These are phyloP conservation scores for Vitis hybrid DNA, from an alignment of 177 flowering plant species.

Conservation along the genomic window DNA sequence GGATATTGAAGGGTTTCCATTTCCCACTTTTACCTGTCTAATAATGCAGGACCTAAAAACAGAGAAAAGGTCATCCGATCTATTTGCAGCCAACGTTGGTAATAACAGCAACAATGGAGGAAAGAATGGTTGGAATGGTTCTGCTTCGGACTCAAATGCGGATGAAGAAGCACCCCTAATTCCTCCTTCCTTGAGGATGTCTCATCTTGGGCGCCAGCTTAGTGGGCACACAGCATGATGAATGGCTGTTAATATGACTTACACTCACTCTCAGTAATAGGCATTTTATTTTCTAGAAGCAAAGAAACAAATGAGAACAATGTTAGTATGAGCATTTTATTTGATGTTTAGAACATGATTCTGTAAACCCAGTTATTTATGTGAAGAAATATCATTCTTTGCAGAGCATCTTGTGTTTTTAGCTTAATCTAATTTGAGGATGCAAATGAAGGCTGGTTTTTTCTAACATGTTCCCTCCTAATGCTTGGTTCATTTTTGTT, in stretches of 20 bases:
- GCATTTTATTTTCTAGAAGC: neutral
- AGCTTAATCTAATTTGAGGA: too few species aligned
- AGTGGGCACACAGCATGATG: conserved; percentile 24
- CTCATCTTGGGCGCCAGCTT: conserved; percentile 51
- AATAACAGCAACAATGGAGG: conserved; percentile 16
- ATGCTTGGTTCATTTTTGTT: too few species aligned
- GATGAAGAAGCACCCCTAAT: conserved; percentile 66
- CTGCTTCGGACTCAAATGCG: conserved; percentile 23
- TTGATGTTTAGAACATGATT: too few species aligned
- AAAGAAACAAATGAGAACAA: neutral
- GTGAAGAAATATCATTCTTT: too few species aligned
- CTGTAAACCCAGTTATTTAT: too few species aligned
- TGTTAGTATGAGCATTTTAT: neutral
- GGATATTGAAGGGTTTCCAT: too few species aligned
- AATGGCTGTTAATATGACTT: neutral
- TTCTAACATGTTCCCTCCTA: too few species aligned
- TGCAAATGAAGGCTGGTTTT: too few species aligned
- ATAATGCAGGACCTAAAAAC: conserved; percentile 45
- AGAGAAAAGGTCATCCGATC: conserved; percentile 60
- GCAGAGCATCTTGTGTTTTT: too few species aligned
- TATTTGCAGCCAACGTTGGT: conserved; percentile 27
- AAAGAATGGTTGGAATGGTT: conserved; percentile 27
- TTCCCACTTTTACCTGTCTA: neutral
- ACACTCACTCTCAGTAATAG: neutral
- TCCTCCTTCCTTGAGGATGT: conserved; percentile 44